Conservation (phyloP, 352 stramenopile genomes). For the Phytopythium aichiense region DNA sequence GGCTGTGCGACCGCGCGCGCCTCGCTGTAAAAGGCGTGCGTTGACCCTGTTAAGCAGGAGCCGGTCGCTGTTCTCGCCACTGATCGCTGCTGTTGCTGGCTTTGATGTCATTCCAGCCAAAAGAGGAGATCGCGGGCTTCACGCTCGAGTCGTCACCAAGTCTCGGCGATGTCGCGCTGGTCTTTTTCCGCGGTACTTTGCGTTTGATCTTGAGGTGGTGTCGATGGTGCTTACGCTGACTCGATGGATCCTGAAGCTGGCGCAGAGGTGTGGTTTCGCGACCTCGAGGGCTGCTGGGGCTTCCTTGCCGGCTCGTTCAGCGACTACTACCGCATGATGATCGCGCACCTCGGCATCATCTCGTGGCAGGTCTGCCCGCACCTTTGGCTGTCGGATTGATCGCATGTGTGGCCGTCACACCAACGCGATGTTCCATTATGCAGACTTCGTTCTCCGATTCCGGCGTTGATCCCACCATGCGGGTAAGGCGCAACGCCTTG, state of each 20-base stretch:
- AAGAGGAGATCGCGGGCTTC: conserved; percentile 34
- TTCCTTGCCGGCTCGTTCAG: conserved; percentile 66
- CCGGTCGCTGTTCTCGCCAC: background rate
- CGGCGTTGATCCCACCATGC: conserved; percentile 47
- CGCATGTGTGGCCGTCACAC: background rate
- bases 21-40: conserved; percentile 11
- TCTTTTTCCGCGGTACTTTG: conserved; percentile 27
- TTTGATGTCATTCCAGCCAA: background rate
- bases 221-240: background rate
- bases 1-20: conserved; percentile 31
- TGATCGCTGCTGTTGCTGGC: background rate
- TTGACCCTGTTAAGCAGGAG: background rate
- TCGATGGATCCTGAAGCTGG: conserved; percentile 14
- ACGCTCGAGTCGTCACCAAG: conserved; percentile 50
- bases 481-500: conserved; percentile 13
- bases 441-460: conserved; percentile 60
- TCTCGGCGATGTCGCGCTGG: conserved; percentile 52
- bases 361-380: conserved; percentile 51
- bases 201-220: conserved; percentile 1
- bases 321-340: conserved; percentile 83
- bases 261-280: conserved; percentile 63
- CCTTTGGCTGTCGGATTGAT: background rate
- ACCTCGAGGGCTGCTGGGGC: conserved; percentile 55
- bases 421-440: background rate
- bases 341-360: conserved; percentile 69